Conservation (phyloP, 2,329 filamentous ascomycete species). For the Scytalidium lignicola region DNA sequence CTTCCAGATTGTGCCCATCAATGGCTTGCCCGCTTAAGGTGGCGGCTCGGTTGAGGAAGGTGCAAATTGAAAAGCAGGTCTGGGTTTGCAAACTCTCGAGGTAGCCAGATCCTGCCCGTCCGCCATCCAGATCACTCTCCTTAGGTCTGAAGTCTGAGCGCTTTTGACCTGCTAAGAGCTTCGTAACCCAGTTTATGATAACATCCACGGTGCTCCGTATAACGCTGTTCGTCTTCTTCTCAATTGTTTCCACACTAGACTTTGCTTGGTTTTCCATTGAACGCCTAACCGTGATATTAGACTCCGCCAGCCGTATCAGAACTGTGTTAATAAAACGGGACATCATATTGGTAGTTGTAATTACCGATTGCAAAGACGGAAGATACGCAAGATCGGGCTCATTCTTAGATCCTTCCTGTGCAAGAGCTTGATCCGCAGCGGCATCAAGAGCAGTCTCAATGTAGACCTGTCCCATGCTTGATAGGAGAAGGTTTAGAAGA, state of each 20-base stretch:
- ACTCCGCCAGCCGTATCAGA: slow-evolving; percentile 80
- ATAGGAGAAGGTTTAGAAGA: slow-evolving; percentile 75
- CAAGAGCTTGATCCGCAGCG: slow-evolving; percentile 65
- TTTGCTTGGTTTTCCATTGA: slow-evolving; percentile 65
- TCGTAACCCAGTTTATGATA: slow-evolving; percentile 56
- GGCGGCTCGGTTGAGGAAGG: slow-evolving; percentile 69
- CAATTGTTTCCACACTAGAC: slow-evolving; percentile 54
- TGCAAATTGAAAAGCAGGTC: slow-evolving; percentile 76
- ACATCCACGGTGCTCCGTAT: slow-evolving; percentile 65
- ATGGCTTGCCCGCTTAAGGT: slow-evolving; percentile 62
- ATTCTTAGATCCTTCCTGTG: slow-evolving; percentile 72
- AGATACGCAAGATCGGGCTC: slow-evolving; percentile 89
- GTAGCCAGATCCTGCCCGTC: slow-evolving; percentile 36
- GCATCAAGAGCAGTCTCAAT: slow-evolving; percentile 64
- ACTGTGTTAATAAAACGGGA: slow-evolving; percentile 87
- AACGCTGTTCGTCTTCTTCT: slow-evolving; percentile 64
- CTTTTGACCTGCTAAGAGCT: slow-evolving; percentile 60
- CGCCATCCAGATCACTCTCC: slow-evolving; percentile 52
- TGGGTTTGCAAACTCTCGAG: slow-evolving; percentile 78
- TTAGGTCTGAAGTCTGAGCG: slow-evolving; percentile 67
- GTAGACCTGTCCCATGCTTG: slow-evolving; percentile 81
- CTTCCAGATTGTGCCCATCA: slow-evolving; percentile 76
- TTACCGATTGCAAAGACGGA: slow-evolving; percentile 70
- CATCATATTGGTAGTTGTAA: slow-evolving; percentile 89
- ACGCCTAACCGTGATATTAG: slow-evolving; percentile 78